A percentile compares a stretch with the other conserved stretches of the same genome.
These are phyloP conservation scores for Murraya paniculata DNA, from an alignment of 345 rosid genomes.

Conservation along the genomic window DNA sequence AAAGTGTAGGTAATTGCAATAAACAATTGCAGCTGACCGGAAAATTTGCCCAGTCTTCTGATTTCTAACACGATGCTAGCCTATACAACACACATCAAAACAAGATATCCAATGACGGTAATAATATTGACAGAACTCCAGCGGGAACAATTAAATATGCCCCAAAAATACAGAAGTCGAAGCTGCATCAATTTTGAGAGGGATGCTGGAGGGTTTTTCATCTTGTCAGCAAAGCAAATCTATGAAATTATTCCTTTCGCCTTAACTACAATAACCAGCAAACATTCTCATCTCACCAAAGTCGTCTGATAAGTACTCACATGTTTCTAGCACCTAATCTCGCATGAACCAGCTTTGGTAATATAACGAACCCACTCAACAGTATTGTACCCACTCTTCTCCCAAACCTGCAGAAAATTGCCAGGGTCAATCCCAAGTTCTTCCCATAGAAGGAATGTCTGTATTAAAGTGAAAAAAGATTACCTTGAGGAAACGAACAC, in stretches of 20 bases:
- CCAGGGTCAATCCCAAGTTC: neutral
- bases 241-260: slow-evolving; percentile 2
- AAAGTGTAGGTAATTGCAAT: neutral
- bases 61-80: slow-evolving; percentile 12
- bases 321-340: slow-evolving; percentile 81
- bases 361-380: slow-evolving; percentile 99
- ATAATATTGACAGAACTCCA: slow-evolving; percentile 25
- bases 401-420: slow-evolving; percentile 77
- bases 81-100: slow-evolving; percentile 27
- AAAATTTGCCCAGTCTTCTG: neutral
- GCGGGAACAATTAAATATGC: neutral
- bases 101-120: slow-evolving; percentile 20
- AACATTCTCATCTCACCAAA: slow-evolving; percentile 6
- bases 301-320: neutral
- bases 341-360: slow-evolving; percentile 95
- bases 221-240: slow-evolving; percentile 1
- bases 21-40: neutral
- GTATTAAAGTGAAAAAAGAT: neutral
- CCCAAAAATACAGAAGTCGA: slow-evolving; percentile 6
- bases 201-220: slow-evolving; percentile 12
- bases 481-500: slow-evolving; percentile 97
- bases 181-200: slow-evolving; percentile 8
- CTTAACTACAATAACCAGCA: slow-evolving; percentile 7
- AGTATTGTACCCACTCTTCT: slow-evolving; percentile 97
- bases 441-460: neutral